A percentile compares a stretch with the other conserved stretches of the same genome.
Evolutionary conservation across 257 asterid genomes (phyloP).

Genomic region (Marsdenia floribunda): DNA sequence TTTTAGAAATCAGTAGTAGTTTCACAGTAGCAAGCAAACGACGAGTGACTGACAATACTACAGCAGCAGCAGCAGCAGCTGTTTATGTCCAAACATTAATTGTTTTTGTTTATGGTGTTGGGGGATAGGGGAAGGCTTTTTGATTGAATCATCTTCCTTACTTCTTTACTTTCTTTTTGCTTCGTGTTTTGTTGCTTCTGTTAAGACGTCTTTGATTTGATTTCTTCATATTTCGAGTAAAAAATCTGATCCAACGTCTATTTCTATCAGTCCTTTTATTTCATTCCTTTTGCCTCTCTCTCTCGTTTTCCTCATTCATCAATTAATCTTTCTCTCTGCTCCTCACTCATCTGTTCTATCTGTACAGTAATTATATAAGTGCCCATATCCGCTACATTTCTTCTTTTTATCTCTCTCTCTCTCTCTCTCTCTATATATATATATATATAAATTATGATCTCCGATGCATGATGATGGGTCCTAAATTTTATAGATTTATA

Average conservation of each 20-base stretch:
- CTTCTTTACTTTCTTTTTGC: background rate
- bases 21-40: slow-evolving; percentile 2
- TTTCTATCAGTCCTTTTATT: slow-evolving; percentile 18
- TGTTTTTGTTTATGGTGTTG: background rate
- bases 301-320: slow-evolving; percentile 15
- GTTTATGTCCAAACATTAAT: background rate
- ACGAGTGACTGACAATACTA: background rate
- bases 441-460: background rate
- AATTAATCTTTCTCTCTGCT: slow-evolving; percentile 14
- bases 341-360: no score
- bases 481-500: background rate
- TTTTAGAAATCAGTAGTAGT: background rate
- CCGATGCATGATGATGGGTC: background rate
- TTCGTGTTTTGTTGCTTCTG: background rate
- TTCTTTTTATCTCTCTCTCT: no score
- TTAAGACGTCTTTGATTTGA: background rate
- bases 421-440: no score
- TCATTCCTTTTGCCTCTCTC: slow-evolving; percentile 32
- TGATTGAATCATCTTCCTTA: background rate
- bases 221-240: background rate
- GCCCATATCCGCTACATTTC: no score
- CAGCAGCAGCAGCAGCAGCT: background rate
- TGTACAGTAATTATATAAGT: background rate
- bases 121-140: background rate
- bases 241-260: slow-evolving; percentile 15